phyloP scores from a whole-genome alignment of 176 grass and related monocot species.

The Eleusine coracana region DNA sequence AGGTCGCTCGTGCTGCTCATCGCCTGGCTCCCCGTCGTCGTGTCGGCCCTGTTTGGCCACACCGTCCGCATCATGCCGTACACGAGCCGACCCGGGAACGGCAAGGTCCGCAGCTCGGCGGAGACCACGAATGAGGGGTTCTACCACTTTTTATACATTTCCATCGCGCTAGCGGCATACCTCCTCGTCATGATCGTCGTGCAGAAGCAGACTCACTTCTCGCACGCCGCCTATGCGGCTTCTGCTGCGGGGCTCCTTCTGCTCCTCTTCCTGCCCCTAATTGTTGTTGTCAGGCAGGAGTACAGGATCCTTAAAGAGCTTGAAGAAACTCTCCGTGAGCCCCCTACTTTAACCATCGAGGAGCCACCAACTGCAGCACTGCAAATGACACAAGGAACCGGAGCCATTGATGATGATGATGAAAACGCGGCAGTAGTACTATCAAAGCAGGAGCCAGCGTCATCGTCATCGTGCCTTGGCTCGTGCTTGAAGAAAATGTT shows the following conservation, averaged over 20 bases:
- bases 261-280: background rate
- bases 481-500: constrained; percentile 46
- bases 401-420: background rate
- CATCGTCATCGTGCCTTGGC: background rate
- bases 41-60: constrained; percentile 72
- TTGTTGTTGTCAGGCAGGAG: constrained; percentile 35
- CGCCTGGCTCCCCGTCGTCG: constrained; percentile 70
- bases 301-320: constrained; percentile 53
- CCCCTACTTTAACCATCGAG: background rate
- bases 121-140: constrained; percentile 27
- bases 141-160: background rate
- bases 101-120: background rate
- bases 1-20: constrained; percentile 69
- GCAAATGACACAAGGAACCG: background rate
- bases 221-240: background rate
- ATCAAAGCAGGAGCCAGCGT: background rate
- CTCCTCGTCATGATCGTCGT: background rate
- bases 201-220: background rate
- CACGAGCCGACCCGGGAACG: background rate
- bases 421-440: background rate
- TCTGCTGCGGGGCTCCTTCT: background rate
- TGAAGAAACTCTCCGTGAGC: background rate
- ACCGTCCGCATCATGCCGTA: constrained; percentile 55
- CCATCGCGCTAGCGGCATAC: background rate
- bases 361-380: no score